Evolutionary conservation across 805 yeast genomes (phyloP).

Genomic region (Sugiyamaella valdiviana): DNA sequence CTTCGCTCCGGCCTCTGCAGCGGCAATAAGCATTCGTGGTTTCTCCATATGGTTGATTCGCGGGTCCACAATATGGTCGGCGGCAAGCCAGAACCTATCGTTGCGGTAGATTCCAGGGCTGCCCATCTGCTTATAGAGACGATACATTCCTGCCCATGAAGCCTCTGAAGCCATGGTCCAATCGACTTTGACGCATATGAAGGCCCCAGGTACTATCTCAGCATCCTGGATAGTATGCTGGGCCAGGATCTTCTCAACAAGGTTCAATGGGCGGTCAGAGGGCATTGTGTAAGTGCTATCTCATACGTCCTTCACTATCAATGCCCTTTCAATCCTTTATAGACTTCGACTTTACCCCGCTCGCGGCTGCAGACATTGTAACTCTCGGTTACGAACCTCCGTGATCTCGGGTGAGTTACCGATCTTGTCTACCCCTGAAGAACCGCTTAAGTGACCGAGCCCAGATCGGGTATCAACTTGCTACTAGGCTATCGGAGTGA

Average conservation of each 20-base stretch:
- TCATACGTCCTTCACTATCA: too few relatives aligned
- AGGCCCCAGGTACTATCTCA: constrained; percentile 8
- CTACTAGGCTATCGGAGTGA: too few relatives aligned
- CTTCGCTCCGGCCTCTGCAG: constrained; percentile 12
- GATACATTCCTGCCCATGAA: constrained; percentile 12
- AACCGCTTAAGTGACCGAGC: too few relatives aligned
- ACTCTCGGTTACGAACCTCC: too few relatives aligned
- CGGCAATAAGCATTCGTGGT: constrained; percentile 9
- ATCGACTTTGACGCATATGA: constrained; percentile 12
- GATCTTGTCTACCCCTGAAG: too few relatives aligned
- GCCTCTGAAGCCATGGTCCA: constrained; percentile 16
- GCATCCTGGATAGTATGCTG: constrained; percentile 8
- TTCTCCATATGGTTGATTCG: constrained; percentile 12
- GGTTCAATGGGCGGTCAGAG: constrained; percentile 3
- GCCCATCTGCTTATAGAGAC: constrained; percentile 11
- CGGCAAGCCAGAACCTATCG: constrained; percentile 17
- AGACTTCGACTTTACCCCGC: too few relatives aligned
- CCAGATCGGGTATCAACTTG: too few relatives aligned
- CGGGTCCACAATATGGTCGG: constrained; percentile 17
- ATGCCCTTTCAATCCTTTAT: too few relatives aligned
- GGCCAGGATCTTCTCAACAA: constrained; percentile 9
- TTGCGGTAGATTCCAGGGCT: constrained; percentile 11
- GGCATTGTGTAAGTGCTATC: too few relatives aligned
- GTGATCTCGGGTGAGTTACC: too few relatives aligned
- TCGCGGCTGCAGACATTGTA: too few relatives aligned